Conservation (phyloP, 106 monocot genomes). For the Gastrodia elata region DNA sequence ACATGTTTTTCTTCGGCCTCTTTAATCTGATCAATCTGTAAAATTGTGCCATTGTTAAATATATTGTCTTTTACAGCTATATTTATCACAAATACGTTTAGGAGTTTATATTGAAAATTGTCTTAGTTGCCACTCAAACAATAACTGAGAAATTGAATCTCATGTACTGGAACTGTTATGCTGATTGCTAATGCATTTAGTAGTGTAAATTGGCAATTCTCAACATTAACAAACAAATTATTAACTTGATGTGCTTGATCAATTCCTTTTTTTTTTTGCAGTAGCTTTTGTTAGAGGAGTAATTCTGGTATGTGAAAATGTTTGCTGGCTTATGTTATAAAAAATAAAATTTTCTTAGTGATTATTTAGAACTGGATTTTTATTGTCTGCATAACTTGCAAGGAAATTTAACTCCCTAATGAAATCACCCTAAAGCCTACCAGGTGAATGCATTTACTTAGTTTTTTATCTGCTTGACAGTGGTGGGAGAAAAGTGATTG, state of each 20-base stretch:
- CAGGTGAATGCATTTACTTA: conserved; percentile 25
- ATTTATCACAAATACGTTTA: background rate
- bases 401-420: conserved; percentile 1
- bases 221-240: background rate
- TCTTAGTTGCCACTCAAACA: too few relatives aligned
- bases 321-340: background rate
- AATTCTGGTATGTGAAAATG: background rate
- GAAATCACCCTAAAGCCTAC: conserved; percentile 1
- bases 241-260: background rate
- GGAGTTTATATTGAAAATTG: background rate
- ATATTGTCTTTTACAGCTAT: too few relatives aligned
- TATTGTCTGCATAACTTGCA: background rate
- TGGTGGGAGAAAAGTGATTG: conserved; percentile 99
- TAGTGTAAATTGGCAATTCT: background rate
- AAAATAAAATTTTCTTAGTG: background rate
- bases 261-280: background rate
- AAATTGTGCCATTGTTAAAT: too few relatives aligned
- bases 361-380: background rate
- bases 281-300: background rate
- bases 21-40: too few relatives aligned
- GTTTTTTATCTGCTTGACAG: conserved; percentile 61
- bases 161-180: background rate
- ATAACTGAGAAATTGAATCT: background rate
- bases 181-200: background rate
- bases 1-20: too few relatives aligned